Base-by-base conservation (phyloP, 2,329 filamentous ascomycete species). In the Nannizziopsis barbatae region DNA sequence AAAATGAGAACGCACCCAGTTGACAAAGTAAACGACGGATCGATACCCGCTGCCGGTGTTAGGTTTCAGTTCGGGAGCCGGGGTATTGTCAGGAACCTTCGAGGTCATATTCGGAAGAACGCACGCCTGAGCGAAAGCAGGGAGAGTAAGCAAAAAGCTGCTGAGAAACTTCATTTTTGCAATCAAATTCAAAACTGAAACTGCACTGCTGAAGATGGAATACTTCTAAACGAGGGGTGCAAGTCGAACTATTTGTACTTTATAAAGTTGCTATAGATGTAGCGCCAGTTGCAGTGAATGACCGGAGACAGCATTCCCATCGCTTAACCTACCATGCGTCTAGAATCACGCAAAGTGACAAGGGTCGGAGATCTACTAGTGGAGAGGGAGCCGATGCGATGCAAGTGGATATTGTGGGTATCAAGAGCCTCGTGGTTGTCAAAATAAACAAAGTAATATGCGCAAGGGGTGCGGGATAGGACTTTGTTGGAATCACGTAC, bases 21-120 rank as follows among this genome's bases (percentile, higher is more conserved):
- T 50, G 18, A 48, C 51, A 50, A 44, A 52, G 14, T 52, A 52
- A 9, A 42, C 45, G 27, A 52, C 51, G 4, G 51, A 45, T 35
- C 45, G 39, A 37, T 46, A 37, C 5, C 51, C 51, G 42, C 30
- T 30, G 12, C 43, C 42, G 3, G 27, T 15, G 11, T 15, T 32
- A 30, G 39, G 11, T 12, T 43, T 41, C 8, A 39, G 3, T 7
- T 22, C 22, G 3, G 30, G 33, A n/a, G 38, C 22, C 17, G 11
- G 15, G 36, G 6, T 37, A n/a, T 11, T 36, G 3, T n/a, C 22
- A 27, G 22, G 22, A 7, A 27, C 22, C 22, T 27, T 27, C 7
- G 22, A 27, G 22, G 45, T 31, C 38, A 20, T 30, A 18, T 38
- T 44, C 3, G 46, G 35, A 32, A 49, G 5, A 7, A 32, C 12